Conservation (phyloP, 805 yeast species). For the Starmera quercuum region DNA sequence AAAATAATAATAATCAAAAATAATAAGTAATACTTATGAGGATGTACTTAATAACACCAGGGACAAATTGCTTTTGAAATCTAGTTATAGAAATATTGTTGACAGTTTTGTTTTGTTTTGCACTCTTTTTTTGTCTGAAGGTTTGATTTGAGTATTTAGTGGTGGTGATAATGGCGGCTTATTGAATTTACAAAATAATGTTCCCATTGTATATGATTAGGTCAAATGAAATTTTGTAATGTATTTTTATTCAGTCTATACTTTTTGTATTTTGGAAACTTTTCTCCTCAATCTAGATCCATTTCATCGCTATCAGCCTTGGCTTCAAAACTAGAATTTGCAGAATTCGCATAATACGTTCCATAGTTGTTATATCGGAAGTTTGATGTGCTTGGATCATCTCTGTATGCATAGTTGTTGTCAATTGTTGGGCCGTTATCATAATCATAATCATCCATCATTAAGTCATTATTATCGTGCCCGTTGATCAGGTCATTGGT, state of each 20-base stretch:
- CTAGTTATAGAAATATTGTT: too few relatives aligned
- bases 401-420: neutral
- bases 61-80: too few relatives aligned
- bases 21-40: neutral
- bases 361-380: slow-evolving; percentile 6
- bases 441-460: slow-evolving; percentile 6
- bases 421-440: neutral
- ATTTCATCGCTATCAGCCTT: slow-evolving; percentile 12
- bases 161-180: too few relatives aligned
- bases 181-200: too few relatives aligned
- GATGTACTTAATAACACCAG: too few relatives aligned
- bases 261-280: too few relatives aligned
- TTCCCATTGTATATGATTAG: too few relatives aligned
- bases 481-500: neutral
- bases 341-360: slow-evolving; percentile 3
- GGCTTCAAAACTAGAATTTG: slow-evolving; percentile 2
- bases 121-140: too few relatives aligned
- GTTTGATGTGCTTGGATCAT: neutral
- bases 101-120: too few relatives aligned
- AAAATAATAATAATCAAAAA: neutral
- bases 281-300: slow-evolving; percentile 15
- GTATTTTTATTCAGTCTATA: too few relatives aligned
- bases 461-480: slow-evolving; percentile 4
- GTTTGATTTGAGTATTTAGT: too few relatives aligned
- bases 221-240: too few relatives aligned